These are phyloP conservation scores for Rubroshorea leprosula DNA, from an alignment of 345 rosid species.

Conservation along the genomic window DNA sequence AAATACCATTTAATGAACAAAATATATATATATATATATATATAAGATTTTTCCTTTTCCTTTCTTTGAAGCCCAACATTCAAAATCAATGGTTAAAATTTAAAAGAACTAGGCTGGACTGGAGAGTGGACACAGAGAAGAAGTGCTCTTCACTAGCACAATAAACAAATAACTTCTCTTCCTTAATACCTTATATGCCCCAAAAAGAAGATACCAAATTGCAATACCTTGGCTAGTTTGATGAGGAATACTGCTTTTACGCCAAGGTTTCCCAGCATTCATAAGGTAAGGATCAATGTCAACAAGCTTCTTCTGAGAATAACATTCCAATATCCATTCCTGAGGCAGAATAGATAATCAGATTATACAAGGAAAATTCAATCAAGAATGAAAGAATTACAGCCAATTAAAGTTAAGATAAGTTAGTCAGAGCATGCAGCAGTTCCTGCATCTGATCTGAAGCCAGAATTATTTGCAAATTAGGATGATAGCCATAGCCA, in stretches of 20 bases:
- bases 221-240: slow-evolving; percentile 37
- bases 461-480: neutral
- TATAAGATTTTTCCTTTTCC: neutral
- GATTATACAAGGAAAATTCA: neutral
- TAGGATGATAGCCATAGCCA: no score
- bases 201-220: neutral
- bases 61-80: neutral
- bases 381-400: slow-evolving; percentile 4
- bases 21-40: no score
- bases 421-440: neutral
- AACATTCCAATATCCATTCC: slow-evolving; percentile 84
- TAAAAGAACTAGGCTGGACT: neutral
- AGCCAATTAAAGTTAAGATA: neutral
- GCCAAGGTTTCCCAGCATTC: slow-evolving; percentile 93
- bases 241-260: slow-evolving; percentile 29
- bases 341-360: slow-evolving; percentile 24
- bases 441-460: no score
- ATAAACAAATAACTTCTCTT: slow-evolving; percentile 2
- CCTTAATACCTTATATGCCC: neutral
- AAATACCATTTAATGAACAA: neutral
- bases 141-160: neutral
- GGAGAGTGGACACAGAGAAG: neutral
- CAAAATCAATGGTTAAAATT: neutral
- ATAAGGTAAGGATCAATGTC: slow-evolving; percentile 74
- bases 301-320: slow-evolving; percentile 59